Percentiles rank a stretch among this genome's conserved stretches.
phyloP scores from a whole-genome alignment of 2,329 filamentous ascomycete species.

The Lecanicillium sp. region DNA sequence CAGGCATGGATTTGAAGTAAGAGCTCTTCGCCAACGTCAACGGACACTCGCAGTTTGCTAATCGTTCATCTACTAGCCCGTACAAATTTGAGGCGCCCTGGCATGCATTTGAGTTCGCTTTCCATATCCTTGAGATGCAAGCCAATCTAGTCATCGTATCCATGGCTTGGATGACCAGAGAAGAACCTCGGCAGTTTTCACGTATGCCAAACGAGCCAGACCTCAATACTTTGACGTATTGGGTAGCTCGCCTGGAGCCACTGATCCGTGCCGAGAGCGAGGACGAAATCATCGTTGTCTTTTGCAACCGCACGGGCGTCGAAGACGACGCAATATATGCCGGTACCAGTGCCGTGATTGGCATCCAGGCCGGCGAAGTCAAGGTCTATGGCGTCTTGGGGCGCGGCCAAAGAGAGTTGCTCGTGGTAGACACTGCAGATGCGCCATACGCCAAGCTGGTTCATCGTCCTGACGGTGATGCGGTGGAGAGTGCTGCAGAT shows the following conservation, averaged over 20 bases:
- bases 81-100: slow-evolving; percentile 11
- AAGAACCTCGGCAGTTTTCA: slow-evolving; percentile 37
- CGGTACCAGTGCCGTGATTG: slow-evolving; percentile 65
- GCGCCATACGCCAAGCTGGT: slow-evolving; percentile 39
- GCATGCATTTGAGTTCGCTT: slow-evolving; percentile 21
- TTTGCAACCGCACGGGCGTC: slow-evolving; percentile 62
- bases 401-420: slow-evolving; percentile 58
- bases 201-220: slow-evolving; percentile 52
- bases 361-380: slow-evolving; percentile 57
- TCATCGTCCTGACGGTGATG: slow-evolving; percentile 11
- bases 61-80: not conserved
- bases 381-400: slow-evolving; percentile 63
- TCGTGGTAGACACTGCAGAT: slow-evolving; percentile 57
- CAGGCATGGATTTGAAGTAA: no score
- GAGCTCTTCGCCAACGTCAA: not conserved
- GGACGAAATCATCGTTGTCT: slow-evolving; percentile 59
- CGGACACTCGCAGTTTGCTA: not conserved
- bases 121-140: slow-evolving; percentile 42
- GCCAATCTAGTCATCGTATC: slow-evolving; percentile 59
- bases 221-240: slow-evolving; percentile 67
- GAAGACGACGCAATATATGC: slow-evolving; percentile 63
- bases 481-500: slow-evolving; percentile 12
- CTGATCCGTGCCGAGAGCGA: slow-evolving; percentile 42
- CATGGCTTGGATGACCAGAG: slow-evolving; percentile 71
- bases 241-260: slow-evolving; percentile 65